Base-by-base conservation (phyloP, 2,329 filamentous ascomycete genomes). In the Chrysoporthe deuterocubensis region DNA sequence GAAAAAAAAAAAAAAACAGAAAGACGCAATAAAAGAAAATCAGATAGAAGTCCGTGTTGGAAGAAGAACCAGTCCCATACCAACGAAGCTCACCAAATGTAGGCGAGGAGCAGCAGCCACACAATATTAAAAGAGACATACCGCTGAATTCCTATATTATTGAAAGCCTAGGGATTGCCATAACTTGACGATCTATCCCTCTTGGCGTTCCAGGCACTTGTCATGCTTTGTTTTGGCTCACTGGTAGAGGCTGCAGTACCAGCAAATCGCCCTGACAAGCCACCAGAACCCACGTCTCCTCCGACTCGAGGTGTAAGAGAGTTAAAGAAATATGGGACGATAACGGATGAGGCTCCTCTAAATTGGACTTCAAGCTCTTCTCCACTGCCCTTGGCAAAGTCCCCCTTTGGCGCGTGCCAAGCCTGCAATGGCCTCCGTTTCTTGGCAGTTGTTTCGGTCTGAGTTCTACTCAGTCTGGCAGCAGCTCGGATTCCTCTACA, bases 291-390 rank as follows among this genome's bases (percentile, higher is more conserved):
- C 40, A 67, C 42, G 34, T 48, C 60, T 67, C 42, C 50, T 64
- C 67, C 52, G 64, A 69, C 67, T 62, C 56, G 48, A 46, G 37
- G 54, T 61, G 67, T 69, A 57, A 67, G 67, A 69, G 67, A 67
- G n/a, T 54, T 48, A 42, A 62, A 16, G 37, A 32, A 68, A 68
- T 58, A 50, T 66, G 48, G 67, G 67, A 66, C 52, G 63, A 62
- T 11, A 43, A 43, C 59, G 16, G 13, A 40, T 44, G 42, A 65
- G 40, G 62, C 57, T 65, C 62, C 43, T 18, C 32, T 0, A 46
- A 4, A 40, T 56, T 32, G 37, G 40, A 56, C 18, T 50, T 34
- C 50, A 8, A 40, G 54, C 2, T 32, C 21, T 32, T 14, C 21
- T 18, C 50, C 11, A 13, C 21, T 54, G 21, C 6, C 16, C n/a